A percentile compares a stretch with the other conserved stretches of the same genome.
Conservation (phyloP, 2,329 filamentous ascomycete genomes). For the Aspergillus fischeri region DNA sequence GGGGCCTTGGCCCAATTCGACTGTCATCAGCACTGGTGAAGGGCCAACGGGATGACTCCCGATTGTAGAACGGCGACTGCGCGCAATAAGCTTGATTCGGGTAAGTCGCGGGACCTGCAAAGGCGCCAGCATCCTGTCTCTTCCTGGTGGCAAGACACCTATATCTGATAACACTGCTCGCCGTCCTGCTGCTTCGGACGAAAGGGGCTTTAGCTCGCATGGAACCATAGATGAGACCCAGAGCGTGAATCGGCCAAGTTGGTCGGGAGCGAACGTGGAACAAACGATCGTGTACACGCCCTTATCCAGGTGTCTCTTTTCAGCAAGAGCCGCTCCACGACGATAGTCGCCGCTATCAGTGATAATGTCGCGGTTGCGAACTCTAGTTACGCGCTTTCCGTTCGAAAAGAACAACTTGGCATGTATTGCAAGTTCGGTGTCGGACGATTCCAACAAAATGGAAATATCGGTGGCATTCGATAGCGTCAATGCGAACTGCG, state of each 20-base stretch:
- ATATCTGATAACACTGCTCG: conserved; percentile 51
- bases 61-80: conserved; percentile 43
- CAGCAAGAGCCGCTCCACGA: conserved; percentile 69
- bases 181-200: conserved; percentile 70
- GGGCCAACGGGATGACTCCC: conserved; percentile 34
- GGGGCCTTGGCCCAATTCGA: conserved; percentile 70
- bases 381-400: conserved; percentile 65
- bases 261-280: conserved; percentile 82
- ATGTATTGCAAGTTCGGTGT: conserved; percentile 69
- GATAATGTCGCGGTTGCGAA: conserved; percentile 72
- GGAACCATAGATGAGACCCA: conserved; percentile 61
- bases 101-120: conserved; percentile 55
- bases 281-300: conserved; percentile 85
- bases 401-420: conserved; percentile 77
- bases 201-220: conserved; percentile 57
- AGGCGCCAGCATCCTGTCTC: conserved; percentile 52
- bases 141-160: conserved; percentile 49
- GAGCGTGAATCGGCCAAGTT: conserved; percentile 69
- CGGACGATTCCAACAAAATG: conserved; percentile 67
- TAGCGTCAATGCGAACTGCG: conserved; percentile 68
- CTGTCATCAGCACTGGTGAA: conserved; percentile 61
- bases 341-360: conserved; percentile 85
- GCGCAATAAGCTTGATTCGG: conserved; percentile 55
- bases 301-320: conserved; percentile 56
- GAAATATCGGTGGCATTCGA: conserved; percentile 60